Evolutionary conservation across 2,329 filamentous ascomycete genomes (phyloP), one percentile per base, ranked within the genome.

Genomic region (Camillea tinctor): DNA sequence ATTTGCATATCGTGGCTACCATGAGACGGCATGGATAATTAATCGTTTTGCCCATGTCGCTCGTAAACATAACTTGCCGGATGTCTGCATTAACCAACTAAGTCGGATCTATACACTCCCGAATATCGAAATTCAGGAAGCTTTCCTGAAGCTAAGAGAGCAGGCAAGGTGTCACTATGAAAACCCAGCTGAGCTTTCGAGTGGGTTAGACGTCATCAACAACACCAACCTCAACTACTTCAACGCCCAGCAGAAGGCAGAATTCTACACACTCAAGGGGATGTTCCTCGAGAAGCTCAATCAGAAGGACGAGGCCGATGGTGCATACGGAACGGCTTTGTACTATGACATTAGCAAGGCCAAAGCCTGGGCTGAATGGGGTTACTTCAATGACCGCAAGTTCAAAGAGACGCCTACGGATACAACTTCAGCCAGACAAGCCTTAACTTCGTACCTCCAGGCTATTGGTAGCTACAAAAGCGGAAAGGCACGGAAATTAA

Each of bases 151-250:
- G 79, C 79, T 99, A 56, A 84, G 96, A n/a, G 96, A 99, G 77
- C 95, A 99, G 76, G 95, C 95, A 50, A 97, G 97, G 74, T 99
- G 95, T 68, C 95, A 99, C 74, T 99, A 98, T 74, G 93, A 98
- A 77, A 98, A 98, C 71, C 88, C 90, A 0, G 89, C 91, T 44
- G 95, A 99, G 76, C 85, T 99, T 57, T 94, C 88, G 56, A 97
- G 88, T 72, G 95, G 95, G 1, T 75, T 99, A 66, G 95, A 99
- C 72, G 95, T 99, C 2, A 99, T 99, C 75, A 99, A 99, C 77
- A 99, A 99, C 69, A 99, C 95, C 40, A 99, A 99, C 69, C 86
- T 99, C 59, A 97, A 96, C 75, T 99, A 99, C 80, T 99, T 99
- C 75, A 96, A 93, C 63, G 85, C 90, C 2, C 90, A 93, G 71